These are phyloP conservation scores for Coriolopsis trogii DNA, from an alignment of 1,284 basidiomycete species.

Conservation along the genomic window DNA sequence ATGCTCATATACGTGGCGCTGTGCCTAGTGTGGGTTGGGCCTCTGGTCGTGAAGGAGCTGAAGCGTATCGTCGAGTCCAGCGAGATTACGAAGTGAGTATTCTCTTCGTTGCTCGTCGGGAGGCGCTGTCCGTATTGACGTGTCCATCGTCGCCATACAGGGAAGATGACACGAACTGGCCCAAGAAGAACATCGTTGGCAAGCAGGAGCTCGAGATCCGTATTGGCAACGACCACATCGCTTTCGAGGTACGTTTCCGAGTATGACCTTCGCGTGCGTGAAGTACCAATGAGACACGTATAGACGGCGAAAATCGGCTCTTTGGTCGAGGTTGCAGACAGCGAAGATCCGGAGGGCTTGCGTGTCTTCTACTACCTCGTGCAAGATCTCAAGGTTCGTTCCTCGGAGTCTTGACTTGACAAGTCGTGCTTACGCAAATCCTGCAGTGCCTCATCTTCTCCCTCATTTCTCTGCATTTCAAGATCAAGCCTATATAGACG, in stretches of 20 bases:
- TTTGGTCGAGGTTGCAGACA: conserved; percentile 95
- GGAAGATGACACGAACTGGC: conserved; percentile 98
- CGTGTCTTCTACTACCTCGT: conserved; percentile 99
- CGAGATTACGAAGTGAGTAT: conserved; percentile 91
- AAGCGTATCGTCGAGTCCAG: conserved; percentile 94
- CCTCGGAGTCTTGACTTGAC: neutral
- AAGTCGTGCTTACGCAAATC: neutral
- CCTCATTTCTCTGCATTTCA: conserved; percentile 97
- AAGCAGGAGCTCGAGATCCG: conserved; percentile 97
- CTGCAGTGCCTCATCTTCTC: conserved; percentile 94
- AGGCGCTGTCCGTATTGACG: neutral
- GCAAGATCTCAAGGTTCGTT: conserved; percentile 89
- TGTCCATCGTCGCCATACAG: conserved; percentile 54
- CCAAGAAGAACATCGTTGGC: conserved; percentile 97
- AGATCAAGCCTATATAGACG: conserved; percentile 94
- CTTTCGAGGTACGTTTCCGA: conserved; percentile 81
- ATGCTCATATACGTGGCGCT: neutral
- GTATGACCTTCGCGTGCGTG: neutral
- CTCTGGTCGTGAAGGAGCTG: conserved; percentile 90
- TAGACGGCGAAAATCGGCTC: conserved; percentile 99
- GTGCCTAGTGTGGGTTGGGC: conserved; percentile 87
- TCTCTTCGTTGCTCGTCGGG: neutral
- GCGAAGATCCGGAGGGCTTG: conserved; percentile 95
- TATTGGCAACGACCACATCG: conserved; percentile 94
- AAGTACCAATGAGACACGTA: neutral